phyloP scores from a whole-genome alignment of 495 filamentous ascomycete species.

The Diplogelasinospora grovesii region DNA sequence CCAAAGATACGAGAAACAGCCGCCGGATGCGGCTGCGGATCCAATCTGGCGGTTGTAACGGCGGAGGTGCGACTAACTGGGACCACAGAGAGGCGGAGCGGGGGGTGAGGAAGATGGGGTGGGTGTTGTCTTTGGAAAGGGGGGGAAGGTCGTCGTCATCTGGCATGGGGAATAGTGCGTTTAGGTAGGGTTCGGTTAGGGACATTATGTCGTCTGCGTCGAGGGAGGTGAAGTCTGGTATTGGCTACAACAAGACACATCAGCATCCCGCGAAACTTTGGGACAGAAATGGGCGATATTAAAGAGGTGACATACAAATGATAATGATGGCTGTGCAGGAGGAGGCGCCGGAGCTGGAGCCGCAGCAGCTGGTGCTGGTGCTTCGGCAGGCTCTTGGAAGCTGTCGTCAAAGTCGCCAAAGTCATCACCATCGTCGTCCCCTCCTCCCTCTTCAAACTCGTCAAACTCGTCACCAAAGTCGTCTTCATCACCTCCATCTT shows the following conservation, averaged over 20 bases:
- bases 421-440: constrained; percentile 76
- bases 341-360: constrained; percentile 34
- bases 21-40: constrained; percentile 93
- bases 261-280: too few species aligned
- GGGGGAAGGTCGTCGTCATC: constrained; percentile 45
- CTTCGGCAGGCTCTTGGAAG: constrained; percentile 59
- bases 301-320: constrained; percentile 35
- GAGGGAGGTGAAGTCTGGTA: constrained; percentile 65
- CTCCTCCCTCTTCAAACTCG: constrained; percentile 82
- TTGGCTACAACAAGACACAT: constrained; percentile 55
- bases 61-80: constrained; percentile 89
- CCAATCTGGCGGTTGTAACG: constrained; percentile 95
- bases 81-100: constrained; percentile 87
- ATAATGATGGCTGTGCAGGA: constrained; percentile 26
- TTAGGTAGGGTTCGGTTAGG: constrained; percentile 47
- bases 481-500: constrained; percentile 38
- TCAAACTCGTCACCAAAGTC: constrained; percentile 89
- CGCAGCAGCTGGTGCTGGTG: constrained; percentile 39
- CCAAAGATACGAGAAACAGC: constrained; percentile 90
- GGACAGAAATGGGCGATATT: not conserved
- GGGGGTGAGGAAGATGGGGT: constrained; percentile 60
- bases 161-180: constrained; percentile 51
- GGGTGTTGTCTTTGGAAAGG: constrained; percentile 37
- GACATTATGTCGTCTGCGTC: constrained; percentile 44
- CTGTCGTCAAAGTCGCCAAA: constrained; percentile 65